Evolutionary conservation across 1,139 yeast genomes (phyloP).

Genomic region (Williopsis jadinii): DNA sequence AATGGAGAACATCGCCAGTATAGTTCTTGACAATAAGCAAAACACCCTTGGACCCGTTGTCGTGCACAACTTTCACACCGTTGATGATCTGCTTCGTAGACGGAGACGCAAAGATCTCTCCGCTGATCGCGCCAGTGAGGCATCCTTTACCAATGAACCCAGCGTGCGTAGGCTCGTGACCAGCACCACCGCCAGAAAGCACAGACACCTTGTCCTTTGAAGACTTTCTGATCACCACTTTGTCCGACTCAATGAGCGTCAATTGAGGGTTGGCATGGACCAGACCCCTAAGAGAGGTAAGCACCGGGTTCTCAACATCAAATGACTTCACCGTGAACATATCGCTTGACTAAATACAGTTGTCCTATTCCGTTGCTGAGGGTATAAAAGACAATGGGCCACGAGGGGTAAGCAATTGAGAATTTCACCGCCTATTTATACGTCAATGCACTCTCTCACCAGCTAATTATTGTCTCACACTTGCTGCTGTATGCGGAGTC

Average conservation of each 20-base stretch:
- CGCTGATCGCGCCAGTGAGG: constrained; percentile 83
- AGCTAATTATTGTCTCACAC: too few species aligned
- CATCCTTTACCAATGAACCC: constrained; percentile 84
- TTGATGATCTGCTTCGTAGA: constrained; percentile 78
- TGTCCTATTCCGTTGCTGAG: too few species aligned
- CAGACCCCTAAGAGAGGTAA: constrained; percentile 59
- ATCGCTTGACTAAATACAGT: background rate
- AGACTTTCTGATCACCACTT: constrained; percentile 46
- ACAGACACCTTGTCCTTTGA: constrained; percentile 48
- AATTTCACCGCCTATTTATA: background rate
- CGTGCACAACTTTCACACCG: constrained; percentile 41
- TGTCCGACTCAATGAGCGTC: constrained; percentile 56
- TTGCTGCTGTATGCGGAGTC: too few species aligned
- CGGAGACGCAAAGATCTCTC: constrained; percentile 87
- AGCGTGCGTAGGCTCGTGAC: constrained; percentile 92
- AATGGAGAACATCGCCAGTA: constrained; percentile 90
- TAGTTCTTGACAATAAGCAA: constrained; percentile 80
- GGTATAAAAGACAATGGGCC: too few species aligned
- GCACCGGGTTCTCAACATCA: constrained; percentile 50
- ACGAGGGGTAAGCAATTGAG: background rate
- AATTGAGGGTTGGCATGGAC: constrained; percentile 63
- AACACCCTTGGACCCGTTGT: constrained; percentile 55
- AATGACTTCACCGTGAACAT: constrained; percentile 22
- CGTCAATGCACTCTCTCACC: background rate
- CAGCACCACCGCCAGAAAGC: constrained; percentile 91